Conservation (phyloP, 257 asterid genomes). For the Solanum corneliomulleri region DNA sequence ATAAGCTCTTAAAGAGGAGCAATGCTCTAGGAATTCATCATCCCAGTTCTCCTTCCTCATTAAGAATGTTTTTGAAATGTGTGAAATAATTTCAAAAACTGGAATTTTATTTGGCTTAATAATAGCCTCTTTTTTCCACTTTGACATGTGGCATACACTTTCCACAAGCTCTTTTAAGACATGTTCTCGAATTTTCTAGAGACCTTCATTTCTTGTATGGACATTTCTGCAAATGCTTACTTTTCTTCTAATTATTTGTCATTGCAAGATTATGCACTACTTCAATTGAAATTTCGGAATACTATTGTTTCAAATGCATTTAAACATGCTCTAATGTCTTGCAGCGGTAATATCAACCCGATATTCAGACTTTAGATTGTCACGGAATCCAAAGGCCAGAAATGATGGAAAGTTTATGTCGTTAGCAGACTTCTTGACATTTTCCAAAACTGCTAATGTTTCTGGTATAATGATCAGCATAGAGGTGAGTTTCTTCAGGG, state of each 20-base stretch:
- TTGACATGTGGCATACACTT: background rate
- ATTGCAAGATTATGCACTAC: background rate
- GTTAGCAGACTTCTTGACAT: constrained; percentile 48
- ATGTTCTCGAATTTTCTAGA: background rate
- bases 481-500: constrained; percentile 39
- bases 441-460: constrained; percentile 46
- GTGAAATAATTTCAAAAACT: background rate
- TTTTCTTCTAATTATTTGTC: background rate
- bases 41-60: background rate
- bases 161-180: background rate
- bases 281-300: background rate
- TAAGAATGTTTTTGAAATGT: background rate
- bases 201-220: background rate
- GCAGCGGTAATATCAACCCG: constrained; percentile 55
- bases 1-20: background rate
- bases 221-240: background rate
- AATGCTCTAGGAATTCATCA: background rate
- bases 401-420: constrained; percentile 28
- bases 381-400: constrained; percentile 40
- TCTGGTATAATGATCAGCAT: constrained; percentile 60
- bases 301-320: background rate
- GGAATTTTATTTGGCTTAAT: background rate
- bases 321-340: constrained; percentile 9
- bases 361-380: constrained; percentile 4
- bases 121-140: background rate